Base-by-base conservation (phyloP, 2,329 filamentous ascomycete genomes). In the Diplodia intermedia region DNA sequence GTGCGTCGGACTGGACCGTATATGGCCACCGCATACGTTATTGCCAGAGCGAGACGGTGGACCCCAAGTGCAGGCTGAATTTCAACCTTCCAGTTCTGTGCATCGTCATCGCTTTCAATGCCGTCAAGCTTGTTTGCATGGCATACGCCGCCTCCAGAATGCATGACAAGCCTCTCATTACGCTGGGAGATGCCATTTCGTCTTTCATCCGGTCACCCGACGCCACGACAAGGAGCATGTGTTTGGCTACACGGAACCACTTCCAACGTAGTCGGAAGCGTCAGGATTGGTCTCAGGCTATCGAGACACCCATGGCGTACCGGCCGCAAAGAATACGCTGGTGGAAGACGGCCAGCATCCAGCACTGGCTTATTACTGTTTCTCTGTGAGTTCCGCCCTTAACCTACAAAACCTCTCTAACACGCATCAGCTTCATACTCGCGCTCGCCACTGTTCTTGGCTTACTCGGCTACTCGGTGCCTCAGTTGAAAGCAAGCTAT, bases 91-190 rank as follows among this genome's bases (percentile, higher is more conserved):
- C 57, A 4, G 26, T 49, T n/a, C 26, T 47, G 29, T 26, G 31
- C 57, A 62, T 50, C 18, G 38, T 50, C 26, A 50, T 62, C 47
- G 40, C 26, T 20, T 62, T 62, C 57, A 52, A 63, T 38, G n/a
- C 47, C 8, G n/a, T 63, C 12, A 63, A 52, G 43, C n/a, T 52
- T 36, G 26, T 11, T n/a, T 63, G 40, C 43, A 36, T 63, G 20
- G 15, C 23, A 15, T 50, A n/a, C 20, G 60, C 33, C 5, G 18
- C 20, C 9, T 14, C 15, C 11, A 36, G 40, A 11, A 50, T 50
- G 29, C 43, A 12, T 8, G 60, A 63, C 18, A 23, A 38, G 20
- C 43, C 43, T 18, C 4, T 63, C 3, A 38, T 63, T 9, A 65
- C 43, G 6, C 43, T 38, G 20, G 60, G 60, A 38, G 60, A 63